Evolutionary conservation across 1,139 yeast genomes (phyloP), one percentile per base, ranked within the genome.

Genomic region (Blastobotrys arbuscula): DNA sequence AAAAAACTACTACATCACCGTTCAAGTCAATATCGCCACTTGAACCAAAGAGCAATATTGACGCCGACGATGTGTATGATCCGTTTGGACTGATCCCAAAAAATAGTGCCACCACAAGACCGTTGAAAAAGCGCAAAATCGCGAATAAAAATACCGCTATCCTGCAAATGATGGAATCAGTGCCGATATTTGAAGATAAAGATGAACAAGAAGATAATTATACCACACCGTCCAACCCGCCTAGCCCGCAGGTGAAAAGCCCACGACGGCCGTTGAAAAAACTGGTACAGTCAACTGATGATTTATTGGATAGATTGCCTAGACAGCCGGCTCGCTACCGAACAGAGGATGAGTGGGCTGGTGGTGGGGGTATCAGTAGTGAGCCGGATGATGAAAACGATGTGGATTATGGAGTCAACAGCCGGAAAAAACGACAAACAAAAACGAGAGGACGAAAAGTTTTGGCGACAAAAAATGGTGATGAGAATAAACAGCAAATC

Each of bases 261-360:
- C 52, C 48, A 12, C 43, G 45, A 21, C 43, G 41, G 23, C 48
- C 48, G 15, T 40, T 42, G 7, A 31, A 33, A 28, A 42, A 42
- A 3, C 43, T 37, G 15, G n/a, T n/a, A n/a, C n/a, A n/a, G n/a
- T 23, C 46, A 3, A 19, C 38, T 7, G 40, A 47, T n/a, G 49
- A 50, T 28, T 38, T 48, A 19, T 12, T 48, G 18, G 42, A 40
- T 26, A 51, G 51, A 9, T 46, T 45, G 47, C 51, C 50, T 2
- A 40, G 40, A 35, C 38, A 38, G 18, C 30, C 38, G 16, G 15
- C 8, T 3, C 20, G 38, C 15, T 36, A 6, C 10, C 12, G 6
- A 34, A 44, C 33, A 26, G 42, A 37, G 5, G 40, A 16, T 6
- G 30, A 18, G 3, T 15, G 3, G 13, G 42, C 30, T 3, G 42